A percentile compares a stretch with the other conserved stretches of the same genome.
Conservation (phyloP, 495 filamentous ascomycete species). For the Penicillium malachiteum region DNA sequence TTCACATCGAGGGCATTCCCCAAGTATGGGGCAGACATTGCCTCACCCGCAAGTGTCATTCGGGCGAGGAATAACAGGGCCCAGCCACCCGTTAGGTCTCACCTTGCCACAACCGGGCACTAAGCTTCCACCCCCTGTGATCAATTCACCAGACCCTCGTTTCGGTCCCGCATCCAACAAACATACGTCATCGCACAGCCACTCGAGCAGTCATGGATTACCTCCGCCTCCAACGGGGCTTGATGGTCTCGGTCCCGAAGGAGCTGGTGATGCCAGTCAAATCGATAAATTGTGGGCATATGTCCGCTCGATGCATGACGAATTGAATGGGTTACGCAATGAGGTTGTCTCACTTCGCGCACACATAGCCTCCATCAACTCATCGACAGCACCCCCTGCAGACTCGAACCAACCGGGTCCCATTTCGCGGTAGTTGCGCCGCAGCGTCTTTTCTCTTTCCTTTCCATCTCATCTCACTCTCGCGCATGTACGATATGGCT, state of each 20-base stretch:
- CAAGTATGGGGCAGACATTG: conserved; percentile 64
- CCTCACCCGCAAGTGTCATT: conserved; percentile 62
- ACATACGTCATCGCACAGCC: conserved; percentile 37
- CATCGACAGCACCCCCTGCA: conserved; percentile 19
- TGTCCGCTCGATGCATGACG: conserved; percentile 45
- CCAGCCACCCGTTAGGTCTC: conserved; percentile 33
- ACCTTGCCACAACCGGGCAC: conserved; percentile 41
- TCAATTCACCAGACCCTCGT: conserved; percentile 47
- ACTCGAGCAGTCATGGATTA: conserved; percentile 43
- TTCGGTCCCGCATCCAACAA: conserved; percentile 41
- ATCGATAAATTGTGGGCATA: conserved; percentile 47
- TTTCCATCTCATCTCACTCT: background rate
- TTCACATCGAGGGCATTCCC: conserved; percentile 62
- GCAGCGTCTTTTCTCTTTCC: conserved; percentile 14
- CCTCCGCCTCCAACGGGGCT: conserved; percentile 25
- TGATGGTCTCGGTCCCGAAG: conserved; percentile 21
- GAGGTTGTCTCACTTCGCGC: conserved; percentile 42
- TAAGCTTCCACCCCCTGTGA: conserved; percentile 53
- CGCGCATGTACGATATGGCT: conserved; percentile 26
- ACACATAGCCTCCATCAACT: conserved; percentile 39
- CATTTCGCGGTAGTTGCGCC: conserved; percentile 14
- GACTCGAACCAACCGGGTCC: conserved; percentile 26
- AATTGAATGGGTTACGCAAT: conserved; percentile 35
- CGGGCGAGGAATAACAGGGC: conserved; percentile 34
- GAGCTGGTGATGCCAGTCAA: conserved; percentile 21